Percentiles rank a stretch among this genome's conserved stretches.
These are phyloP conservation scores for Arctium lappa DNA, from an alignment of 129 eudicot species.

Conservation along the genomic window DNA sequence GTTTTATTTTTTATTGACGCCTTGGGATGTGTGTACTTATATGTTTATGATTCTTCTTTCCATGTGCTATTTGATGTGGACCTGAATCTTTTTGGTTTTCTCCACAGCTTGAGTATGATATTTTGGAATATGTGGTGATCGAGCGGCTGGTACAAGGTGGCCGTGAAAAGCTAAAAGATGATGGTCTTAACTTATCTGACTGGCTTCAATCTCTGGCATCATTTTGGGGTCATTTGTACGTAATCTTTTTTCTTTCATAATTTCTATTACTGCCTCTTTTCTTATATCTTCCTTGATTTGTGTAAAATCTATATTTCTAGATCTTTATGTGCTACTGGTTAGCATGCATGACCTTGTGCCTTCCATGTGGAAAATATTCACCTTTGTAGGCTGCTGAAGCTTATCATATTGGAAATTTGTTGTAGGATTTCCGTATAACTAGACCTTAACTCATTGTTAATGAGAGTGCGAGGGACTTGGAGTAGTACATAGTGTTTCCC, in stretches of 20 bases:
- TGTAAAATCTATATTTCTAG: neutral
- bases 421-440: neutral
- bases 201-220: slow-evolving; percentile 99
- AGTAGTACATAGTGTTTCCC: neutral
- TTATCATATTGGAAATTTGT: neutral
- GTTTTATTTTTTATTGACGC: neutral
- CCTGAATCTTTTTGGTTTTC: slow-evolving; percentile 6
- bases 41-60: neutral
- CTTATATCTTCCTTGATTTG: neutral
- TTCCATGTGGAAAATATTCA: slow-evolving; percentile 1
- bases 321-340: slow-evolving; percentile 19
- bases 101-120: slow-evolving; percentile 93
- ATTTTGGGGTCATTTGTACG: slow-evolving; percentile 99
- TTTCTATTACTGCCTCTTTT: slow-evolving; percentile 6
- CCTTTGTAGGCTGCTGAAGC: neutral
- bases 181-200: slow-evolving; percentile 95
- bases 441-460: neutral
- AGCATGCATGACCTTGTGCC: slow-evolving; percentile 16
- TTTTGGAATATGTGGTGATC: slow-evolving; percentile 94
- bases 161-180: slow-evolving; percentile 94
- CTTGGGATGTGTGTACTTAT: neutral
- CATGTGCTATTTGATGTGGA: slow-evolving; percentile 6
- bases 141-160: slow-evolving; percentile 97
- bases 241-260: slow-evolving; percentile 22
- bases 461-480: neutral